Percentiles rank a stretch among this genome's conserved stretches.
phyloP scores from a whole-genome alignment of 257 asterid genomes.

The Leonotis leonurus region DNA sequence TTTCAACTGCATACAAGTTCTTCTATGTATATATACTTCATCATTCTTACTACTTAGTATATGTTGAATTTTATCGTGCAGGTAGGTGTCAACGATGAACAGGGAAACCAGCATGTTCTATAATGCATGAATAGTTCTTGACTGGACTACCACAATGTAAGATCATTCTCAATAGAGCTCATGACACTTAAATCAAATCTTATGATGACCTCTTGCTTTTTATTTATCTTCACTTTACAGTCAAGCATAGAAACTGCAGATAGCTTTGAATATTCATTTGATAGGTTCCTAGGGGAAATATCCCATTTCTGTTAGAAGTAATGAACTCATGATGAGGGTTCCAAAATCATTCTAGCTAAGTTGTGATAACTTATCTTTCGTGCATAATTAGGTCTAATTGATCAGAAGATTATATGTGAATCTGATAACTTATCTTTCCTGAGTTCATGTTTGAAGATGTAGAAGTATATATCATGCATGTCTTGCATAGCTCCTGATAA shows the following conservation, averaged over 20 bases:
- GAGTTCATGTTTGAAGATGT: background rate
- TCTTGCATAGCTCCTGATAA: conserved; percentile 4
- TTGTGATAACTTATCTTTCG: background rate
- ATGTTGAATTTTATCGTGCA: conserved; percentile 13
- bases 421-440: background rate
- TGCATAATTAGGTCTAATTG: conserved; percentile 10
- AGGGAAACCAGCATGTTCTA: conserved; percentile 14
- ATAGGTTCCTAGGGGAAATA: background rate
- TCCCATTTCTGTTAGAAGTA: background rate
- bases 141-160: conserved; percentile 21
- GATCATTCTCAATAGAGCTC: conserved; percentile 7
- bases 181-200: background rate
- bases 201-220: background rate
- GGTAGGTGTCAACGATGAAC: conserved; percentile 26
- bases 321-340: background rate
- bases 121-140: background rate
- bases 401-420: background rate
- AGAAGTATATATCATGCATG: background rate
- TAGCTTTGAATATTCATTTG: background rate
- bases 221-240: background rate
- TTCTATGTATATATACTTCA: background rate
- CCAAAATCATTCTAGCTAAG: background rate
- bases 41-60: background rate
- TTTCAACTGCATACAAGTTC: background rate
- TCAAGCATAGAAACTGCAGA: background rate